Conservation (phyloP, 148 eudicot species). For the Mesembryanthemum crystallinum region DNA sequence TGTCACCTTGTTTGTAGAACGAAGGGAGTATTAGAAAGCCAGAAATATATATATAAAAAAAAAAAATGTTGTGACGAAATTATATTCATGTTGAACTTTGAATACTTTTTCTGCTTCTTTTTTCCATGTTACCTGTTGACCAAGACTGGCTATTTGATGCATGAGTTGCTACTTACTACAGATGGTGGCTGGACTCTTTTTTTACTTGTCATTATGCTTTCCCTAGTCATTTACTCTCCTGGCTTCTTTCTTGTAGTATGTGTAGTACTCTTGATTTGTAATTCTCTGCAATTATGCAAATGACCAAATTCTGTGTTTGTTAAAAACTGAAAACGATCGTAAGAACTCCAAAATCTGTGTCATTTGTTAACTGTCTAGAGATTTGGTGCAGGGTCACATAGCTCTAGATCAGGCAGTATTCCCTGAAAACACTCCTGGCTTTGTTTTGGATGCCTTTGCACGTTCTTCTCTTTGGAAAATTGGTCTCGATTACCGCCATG, state of each 20-base stretch:
- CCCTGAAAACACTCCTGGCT: slow-evolving; percentile 93
- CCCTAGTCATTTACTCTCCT: not conserved
- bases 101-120: not conserved
- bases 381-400: slow-evolving; percentile 81
- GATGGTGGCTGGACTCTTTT: not conserved
- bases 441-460: slow-evolving; percentile 96
- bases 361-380: not conserved
- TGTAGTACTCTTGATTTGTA: not conserved
- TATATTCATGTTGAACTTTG: not conserved
- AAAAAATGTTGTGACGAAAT: not conserved
- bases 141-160: not conserved
- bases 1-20: too few species aligned
- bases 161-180: not conserved
- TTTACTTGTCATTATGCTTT: not conserved
- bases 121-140: too few species aligned
- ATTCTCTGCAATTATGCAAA: too few species aligned
- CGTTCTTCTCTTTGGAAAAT: slow-evolving; percentile 90
- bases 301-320: too few species aligned
- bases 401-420: slow-evolving; percentile 95
- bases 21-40: too few species aligned
- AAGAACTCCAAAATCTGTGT: not conserved
- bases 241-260: not conserved
- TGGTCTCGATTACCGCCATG: slow-evolving; percentile 98
- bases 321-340: too few species aligned
- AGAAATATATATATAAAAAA: too few species aligned